Base-by-base conservation (phyloP, 1,284 basidiomycete genomes). In the Golubevia sp. region DNA sequence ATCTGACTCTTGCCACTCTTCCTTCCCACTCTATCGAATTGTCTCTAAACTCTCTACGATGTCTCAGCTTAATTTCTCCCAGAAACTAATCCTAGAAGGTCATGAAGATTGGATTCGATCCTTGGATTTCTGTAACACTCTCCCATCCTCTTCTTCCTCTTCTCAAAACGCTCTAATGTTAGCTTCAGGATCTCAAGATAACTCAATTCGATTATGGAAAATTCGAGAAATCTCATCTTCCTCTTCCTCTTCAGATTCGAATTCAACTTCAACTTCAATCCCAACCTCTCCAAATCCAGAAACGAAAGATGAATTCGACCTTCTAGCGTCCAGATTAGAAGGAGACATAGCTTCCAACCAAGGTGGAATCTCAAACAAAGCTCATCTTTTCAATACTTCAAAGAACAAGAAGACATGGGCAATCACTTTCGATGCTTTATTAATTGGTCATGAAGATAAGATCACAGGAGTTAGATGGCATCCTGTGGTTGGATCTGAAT, bases 51-150 rank as follows among this genome's bases (percentile, higher is more conserved):
- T 34, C 11, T 11, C 11, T 34, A 11, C 11, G n/a, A n/a, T n/a
- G n/a, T 34, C 11, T 5, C 30, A 34, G 30, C 4, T 34, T 34
- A 3, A 34, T 5, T 77, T 76, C 57, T 44, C 62, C 23, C 64
- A 64, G 52, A 67, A 70, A 26, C 65, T 74, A 44, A 54, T 61
- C 4, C 61, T 82, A 11, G 68, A 73, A 20, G 80, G 80, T 1
- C 80, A 82, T 66, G 74, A 77, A 49, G 80, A 82, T 59, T 82
- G 80, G 80, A 70, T 81, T 27, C 73, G 77, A 18, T 77, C 79
- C 11, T 52, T 82, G 5, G 80, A 81, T 55, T 71, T 77, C 27
- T 67, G 64, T 58, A 62, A 58, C 21, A 67, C 68, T 4, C 30
- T 27, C 54, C 49, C 15, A 54, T 53, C 15, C 23, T 56, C 38